Conservation (phyloP, 1,284 basidiomycete genomes). For the Cryptococcus sp. region DNA sequence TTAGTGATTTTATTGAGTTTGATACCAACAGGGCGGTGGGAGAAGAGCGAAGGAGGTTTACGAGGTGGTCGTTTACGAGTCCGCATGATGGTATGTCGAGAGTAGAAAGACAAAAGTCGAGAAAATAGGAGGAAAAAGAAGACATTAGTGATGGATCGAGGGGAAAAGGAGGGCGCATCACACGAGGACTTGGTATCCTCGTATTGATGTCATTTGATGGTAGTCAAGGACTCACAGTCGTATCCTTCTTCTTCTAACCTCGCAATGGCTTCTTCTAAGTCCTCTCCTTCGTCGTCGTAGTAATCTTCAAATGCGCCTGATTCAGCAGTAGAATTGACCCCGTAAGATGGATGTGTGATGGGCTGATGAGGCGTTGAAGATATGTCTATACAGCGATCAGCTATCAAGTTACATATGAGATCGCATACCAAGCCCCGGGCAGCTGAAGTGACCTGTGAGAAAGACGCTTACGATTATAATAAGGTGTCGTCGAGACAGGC, state of each 20-base stretch:
- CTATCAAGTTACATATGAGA: too few relatives aligned
- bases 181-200: too few relatives aligned
- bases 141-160: too few relatives aligned
- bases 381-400: too few relatives aligned
- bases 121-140: too few relatives aligned
- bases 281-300: constrained; percentile 30
- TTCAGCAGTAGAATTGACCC: constrained; percentile 13
- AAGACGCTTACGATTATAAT: constrained; percentile 14
- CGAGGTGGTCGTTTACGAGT: background rate
- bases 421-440: too few relatives aligned
- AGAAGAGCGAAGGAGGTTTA: background rate
- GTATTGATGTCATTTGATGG: background rate
- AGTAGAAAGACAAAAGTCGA: background rate
- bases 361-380: constrained; percentile 3
- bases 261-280: constrained; percentile 22
- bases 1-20: background rate
- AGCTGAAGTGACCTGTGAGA: too few relatives aligned
- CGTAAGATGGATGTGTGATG: constrained; percentile 18
- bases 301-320: constrained; percentile 15
- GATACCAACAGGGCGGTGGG: too few relatives aligned
- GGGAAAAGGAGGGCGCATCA: too few relatives aligned
- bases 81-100: background rate
- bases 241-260: constrained; percentile 16
- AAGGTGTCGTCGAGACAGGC: constrained; percentile 14
- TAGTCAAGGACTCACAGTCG: constrained; percentile 4